Percentiles rank a stretch among this genome's conserved stretches.
phyloP scores from a whole-genome alignment of 2,329 filamentous ascomycete genomes.

The Fusarium haematococcum region DNA sequence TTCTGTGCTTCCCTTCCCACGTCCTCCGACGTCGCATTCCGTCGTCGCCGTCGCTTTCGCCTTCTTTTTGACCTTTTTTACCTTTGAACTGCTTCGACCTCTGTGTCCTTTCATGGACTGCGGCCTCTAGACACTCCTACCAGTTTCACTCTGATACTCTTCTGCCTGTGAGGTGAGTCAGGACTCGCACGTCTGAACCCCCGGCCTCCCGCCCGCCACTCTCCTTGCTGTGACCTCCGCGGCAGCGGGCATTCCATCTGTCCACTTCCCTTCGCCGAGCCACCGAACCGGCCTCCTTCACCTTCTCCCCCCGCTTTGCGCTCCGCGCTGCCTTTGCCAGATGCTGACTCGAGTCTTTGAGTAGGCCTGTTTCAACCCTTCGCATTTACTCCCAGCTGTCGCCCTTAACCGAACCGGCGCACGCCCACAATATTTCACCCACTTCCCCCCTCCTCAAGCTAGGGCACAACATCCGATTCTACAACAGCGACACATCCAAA shows the following conservation, averaged over 20 bases:
- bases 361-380: slow-evolving; percentile 29
- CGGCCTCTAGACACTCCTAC: slow-evolving; percentile 2
- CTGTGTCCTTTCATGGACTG: slow-evolving; percentile 37
- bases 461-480: slow-evolving; percentile 37
- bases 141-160: slow-evolving; percentile 15
- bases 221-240: slow-evolving; percentile 32
- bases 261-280: slow-evolving; percentile 31
- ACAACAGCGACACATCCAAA: slow-evolving; percentile 17
- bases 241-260: slow-evolving; percentile 38
- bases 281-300: slow-evolving; percentile 28
- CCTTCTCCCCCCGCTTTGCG: slow-evolving; percentile 26
- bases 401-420: slow-evolving; percentile 35
- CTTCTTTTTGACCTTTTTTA: slow-evolving; percentile 1
- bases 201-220: slow-evolving; percentile 34
- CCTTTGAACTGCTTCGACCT: slow-evolving; percentile 4
- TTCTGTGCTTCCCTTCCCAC: slow-evolving; percentile 38
- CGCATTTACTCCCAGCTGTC: slow-evolving; percentile 29
- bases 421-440: slow-evolving; percentile 43
- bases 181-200: slow-evolving; percentile 20
- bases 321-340: slow-evolving; percentile 22
- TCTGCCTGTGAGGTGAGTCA: slow-evolving; percentile 43
- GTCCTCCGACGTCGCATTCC: slow-evolving; percentile 26
- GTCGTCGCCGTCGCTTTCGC: slow-evolving; percentile 1
- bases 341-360: slow-evolving; percentile 37
- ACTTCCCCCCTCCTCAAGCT: slow-evolving; percentile 31